Percentiles rank a stretch among this genome's conserved stretches.
Conservation (phyloP, 2,329 filamentous ascomycete species). For the Aspergillus costaricaensis region DNA sequence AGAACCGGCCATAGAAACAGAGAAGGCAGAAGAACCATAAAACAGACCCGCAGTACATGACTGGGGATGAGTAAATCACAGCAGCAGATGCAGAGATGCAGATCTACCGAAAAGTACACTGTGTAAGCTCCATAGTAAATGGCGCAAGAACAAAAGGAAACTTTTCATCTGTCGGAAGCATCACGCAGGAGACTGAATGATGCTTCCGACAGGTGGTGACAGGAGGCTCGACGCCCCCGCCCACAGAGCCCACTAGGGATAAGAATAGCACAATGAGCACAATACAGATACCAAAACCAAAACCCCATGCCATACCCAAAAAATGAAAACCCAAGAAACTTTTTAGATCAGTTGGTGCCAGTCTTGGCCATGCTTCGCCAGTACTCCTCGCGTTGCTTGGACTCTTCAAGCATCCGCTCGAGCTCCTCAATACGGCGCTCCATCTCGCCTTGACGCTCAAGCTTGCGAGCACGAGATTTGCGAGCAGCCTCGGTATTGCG, state of each 20-base stretch:
- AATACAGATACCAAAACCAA: conserved; percentile 14
- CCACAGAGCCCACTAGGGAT: conserved; percentile 26
- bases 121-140: conserved; percentile 4
- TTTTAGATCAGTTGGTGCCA: conserved; percentile 23
- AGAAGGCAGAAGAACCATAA: background rate
- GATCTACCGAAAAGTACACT: conserved; percentile 9
- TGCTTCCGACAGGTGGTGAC: conserved; percentile 29
- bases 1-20: conserved; percentile 46
- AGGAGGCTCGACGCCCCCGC: conserved; percentile 39
- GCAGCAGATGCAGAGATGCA: background rate
- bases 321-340: conserved; percentile 12
- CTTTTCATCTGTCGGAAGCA: conserved; percentile 32
- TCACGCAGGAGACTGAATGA: conserved; percentile 22
- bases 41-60: background rate
- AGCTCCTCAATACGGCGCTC: conserved; percentile 73
- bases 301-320: conserved; percentile 9
- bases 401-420: conserved; percentile 48
- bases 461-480: conserved; percentile 87
- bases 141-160: conserved; percentile 10
- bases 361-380: conserved; percentile 38
- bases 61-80: conserved; percentile 14
- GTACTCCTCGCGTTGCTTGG: conserved; percentile 40
- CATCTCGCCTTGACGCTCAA: conserved; percentile 71
- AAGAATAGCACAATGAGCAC: conserved; percentile 22
- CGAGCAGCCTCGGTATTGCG: conserved; percentile 91